Evolutionary conservation across 2,329 filamentous ascomycete genomes (phyloP).

Genomic region (Penicillium sp.): DNA sequence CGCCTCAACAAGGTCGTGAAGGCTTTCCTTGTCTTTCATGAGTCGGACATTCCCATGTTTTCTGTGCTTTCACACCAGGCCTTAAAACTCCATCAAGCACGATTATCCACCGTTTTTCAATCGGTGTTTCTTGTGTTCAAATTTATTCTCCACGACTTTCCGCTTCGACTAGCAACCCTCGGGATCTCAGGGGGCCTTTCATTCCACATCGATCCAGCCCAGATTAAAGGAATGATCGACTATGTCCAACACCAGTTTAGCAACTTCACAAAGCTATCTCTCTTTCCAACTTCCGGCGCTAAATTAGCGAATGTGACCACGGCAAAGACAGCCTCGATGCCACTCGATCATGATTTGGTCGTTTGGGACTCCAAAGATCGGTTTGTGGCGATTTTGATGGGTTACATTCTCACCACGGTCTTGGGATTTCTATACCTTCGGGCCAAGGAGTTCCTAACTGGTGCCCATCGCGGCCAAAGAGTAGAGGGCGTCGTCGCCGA

Average conservation of each 20-base stretch:
- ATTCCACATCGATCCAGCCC: slow-evolving; percentile 15
- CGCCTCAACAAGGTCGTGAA: slow-evolving; percentile 36
- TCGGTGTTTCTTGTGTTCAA: slow-evolving; percentile 38
- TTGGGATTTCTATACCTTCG: slow-evolving; percentile 74
- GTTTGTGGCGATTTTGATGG: slow-evolving; percentile 67
- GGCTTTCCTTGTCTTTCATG: slow-evolving; percentile 39
- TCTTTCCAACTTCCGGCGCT: slow-evolving; percentile 22
- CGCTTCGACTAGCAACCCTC: slow-evolving; percentile 29
- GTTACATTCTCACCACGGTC: slow-evolving; percentile 71
- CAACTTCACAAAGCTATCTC: slow-evolving; percentile 17
- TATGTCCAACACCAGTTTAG: slow-evolving; percentile 20
- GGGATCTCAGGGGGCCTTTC: slow-evolving; percentile 22
- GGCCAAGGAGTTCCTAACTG: slow-evolving; percentile 63
- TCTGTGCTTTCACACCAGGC: slow-evolving; percentile 70
- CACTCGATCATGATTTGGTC: slow-evolving; percentile 54
- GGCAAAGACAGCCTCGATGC: slow-evolving; percentile 19
- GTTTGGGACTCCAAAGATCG: slow-evolving; percentile 65
- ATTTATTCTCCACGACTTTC: slow-evolving; percentile 41
- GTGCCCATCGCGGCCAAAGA: slow-evolving; percentile 49
- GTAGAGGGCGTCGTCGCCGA: slow-evolving; percentile 71
- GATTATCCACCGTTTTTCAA: slow-evolving; percentile 43
- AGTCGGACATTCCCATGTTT: slow-evolving; percentile 66
- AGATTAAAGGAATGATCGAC: slow-evolving; percentile 14
- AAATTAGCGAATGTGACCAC: slow-evolving; percentile 27
- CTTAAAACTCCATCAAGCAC: slow-evolving; percentile 54